Base-by-base conservation (phyloP, 1,284 basidiomycete genomes). In the Earliella scabrosa region DNA sequence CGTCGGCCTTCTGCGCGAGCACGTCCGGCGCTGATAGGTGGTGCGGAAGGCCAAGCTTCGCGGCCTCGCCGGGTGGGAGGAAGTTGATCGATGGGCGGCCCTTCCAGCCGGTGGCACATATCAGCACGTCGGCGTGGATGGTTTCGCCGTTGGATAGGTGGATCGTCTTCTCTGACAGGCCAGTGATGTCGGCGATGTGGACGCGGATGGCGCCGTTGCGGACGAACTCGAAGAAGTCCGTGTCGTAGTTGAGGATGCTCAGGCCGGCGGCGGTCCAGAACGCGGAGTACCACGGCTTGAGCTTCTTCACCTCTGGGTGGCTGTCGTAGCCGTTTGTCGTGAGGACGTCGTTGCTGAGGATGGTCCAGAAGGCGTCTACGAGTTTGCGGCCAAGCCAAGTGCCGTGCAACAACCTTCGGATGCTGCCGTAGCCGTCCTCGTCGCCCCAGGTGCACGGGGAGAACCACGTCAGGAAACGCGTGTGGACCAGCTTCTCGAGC, bases 91-190 rank as follows among this genome's bases (percentile, higher is more conserved):
- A 24, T 23, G 46, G 46, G 16, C 23, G 21, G 4, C 34, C 9
- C 34, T 48, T 26, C 46, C 46, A 48, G 21, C 46, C 46, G 6
- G 46, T 48, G 1, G 46, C 46, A n/a, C 46, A 48, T 23, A 48
- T 5, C 7, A 48, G 46, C 1, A 23, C 46, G 24, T 48, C 35
- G 11, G 46, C 35, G 1, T 38, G n/a, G 23, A 48, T 13, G 11
- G 11, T 24, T 16, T 48, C 46, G 4, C 46, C 46, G 23, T 38
- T 38, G 5, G 46, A 36, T 3, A 48, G 46, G 24, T 38, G 35
- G 1, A 48, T 16, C 3, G 46, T 48, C 21, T 27, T 6, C 46
- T 38, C 34, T 2, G 46, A 48, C 23, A 48, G 24, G 24, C n/a
- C 34, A 7, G 23, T 23, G 46, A 48, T 23, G 24, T 48, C 34